Evolutionary conservation across 345 rosid species (phyloP).

Genomic region (Brassica carinata): DNA sequence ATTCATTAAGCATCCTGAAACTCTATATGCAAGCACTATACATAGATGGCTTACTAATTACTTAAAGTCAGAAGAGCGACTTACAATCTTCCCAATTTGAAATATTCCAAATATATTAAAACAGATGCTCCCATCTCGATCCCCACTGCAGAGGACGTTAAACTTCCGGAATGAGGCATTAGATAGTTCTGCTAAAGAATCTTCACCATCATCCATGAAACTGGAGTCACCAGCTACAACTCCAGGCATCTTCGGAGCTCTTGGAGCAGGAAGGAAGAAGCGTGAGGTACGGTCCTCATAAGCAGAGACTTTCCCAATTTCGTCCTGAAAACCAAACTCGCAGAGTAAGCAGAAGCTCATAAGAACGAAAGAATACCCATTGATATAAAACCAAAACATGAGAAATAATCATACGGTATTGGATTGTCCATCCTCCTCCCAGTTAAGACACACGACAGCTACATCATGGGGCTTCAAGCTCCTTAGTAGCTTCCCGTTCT

Average conservation of each 20-base stretch:
- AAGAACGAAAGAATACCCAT: neutral
- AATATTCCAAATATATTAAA: constrained; percentile 92
- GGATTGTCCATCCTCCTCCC: constrained; percentile 76
- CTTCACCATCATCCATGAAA: constrained; percentile 76
- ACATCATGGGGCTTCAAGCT: constrained; percentile 70
- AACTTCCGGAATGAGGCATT: constrained; percentile 75
- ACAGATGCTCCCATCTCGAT: constrained; percentile 80
- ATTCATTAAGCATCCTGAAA: neutral
- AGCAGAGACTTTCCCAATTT: constrained; percentile 41
- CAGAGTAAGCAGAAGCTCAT: constrained; percentile 14
- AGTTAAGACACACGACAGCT: constrained; percentile 79
- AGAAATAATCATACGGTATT: constrained; percentile 43
- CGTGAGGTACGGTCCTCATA: constrained; percentile 87
- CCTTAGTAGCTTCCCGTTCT: constrained; percentile 82
- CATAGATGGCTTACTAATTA: constrained; percentile 14
- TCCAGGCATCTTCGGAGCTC: constrained; percentile 78
- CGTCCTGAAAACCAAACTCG: constrained; percentile 48
- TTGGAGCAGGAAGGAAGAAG: constrained; percentile 91
- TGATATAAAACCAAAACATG: constrained; percentile 1
- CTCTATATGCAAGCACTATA: constrained; percentile 9
- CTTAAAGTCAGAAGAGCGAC: constrained; percentile 35
- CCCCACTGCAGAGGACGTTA: constrained; percentile 87
- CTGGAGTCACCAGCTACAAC: constrained; percentile 77
- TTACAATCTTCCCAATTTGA: constrained; percentile 88
- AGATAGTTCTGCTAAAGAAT: constrained; percentile 78